Conservation (phyloP, 257 asterid species). For the Lavandula angustifolia region DNA sequence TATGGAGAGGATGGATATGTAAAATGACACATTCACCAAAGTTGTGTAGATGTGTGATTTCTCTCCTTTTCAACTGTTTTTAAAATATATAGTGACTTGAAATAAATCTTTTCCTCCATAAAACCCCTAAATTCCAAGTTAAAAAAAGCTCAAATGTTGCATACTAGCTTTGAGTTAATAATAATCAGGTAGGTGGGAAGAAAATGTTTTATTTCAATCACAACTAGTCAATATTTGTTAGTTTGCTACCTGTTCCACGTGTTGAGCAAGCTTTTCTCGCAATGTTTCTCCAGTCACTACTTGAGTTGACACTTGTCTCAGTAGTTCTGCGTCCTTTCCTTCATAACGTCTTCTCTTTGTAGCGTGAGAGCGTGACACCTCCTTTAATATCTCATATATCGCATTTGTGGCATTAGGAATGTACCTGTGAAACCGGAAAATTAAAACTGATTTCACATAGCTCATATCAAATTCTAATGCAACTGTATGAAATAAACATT, state of each 20-base stretch:
- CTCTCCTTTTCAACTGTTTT: neutral
- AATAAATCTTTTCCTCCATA: neutral
- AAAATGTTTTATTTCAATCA: neutral
- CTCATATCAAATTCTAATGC: constrained; percentile 29
- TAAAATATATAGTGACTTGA: neutral
- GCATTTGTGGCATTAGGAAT: constrained; percentile 77
- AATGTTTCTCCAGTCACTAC: constrained; percentile 57
- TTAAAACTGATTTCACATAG: constrained; percentile 19
- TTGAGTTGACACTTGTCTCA: constrained; percentile 58
- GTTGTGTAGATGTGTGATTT: neutral
- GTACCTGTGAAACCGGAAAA: constrained; percentile 55
- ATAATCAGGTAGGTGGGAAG: too few relatives aligned
- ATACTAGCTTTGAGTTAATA: neutral
- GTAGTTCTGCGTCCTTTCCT: constrained; percentile 61
- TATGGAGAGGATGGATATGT: neutral
- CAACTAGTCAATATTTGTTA: neutral
- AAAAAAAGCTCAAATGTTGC: neutral
- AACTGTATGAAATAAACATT: neutral
- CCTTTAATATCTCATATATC: constrained; percentile 64
- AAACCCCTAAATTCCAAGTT: neutral
- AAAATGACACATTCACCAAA: neutral
- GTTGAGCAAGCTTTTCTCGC: constrained; percentile 78
- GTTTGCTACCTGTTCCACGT: constrained; percentile 66
- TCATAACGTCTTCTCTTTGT: constrained; percentile 61
- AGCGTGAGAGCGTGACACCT: constrained; percentile 54